phyloP scores from a whole-genome alignment of 495 filamentous ascomycete species.

The Trichoderma asperelloides region DNA sequence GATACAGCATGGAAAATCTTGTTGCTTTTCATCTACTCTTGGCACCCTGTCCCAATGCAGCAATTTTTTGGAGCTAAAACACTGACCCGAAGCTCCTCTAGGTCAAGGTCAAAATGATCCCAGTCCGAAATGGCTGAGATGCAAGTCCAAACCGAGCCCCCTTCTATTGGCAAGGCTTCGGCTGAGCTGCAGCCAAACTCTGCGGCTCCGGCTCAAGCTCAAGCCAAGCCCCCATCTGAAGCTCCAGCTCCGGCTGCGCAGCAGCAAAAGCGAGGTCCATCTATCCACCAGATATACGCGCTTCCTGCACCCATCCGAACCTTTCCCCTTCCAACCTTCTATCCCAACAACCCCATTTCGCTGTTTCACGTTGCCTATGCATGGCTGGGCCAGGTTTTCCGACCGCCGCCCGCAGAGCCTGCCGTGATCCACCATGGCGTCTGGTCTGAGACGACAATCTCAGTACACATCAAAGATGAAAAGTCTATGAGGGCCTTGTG shows the following conservation, averaged over 20 bases:
- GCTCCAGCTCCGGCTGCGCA: conserved; percentile 16
- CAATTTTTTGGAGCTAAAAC: conserved; percentile 9
- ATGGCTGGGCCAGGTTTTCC: conserved; percentile 64
- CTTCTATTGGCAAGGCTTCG: conserved; percentile 6
- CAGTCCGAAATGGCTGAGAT: conserved; percentile 30
- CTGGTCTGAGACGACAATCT: conserved; percentile 70
- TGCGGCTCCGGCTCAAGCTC: conserved; percentile 14
- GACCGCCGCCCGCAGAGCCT: conserved; percentile 59
- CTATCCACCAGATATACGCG: conserved; percentile 62
- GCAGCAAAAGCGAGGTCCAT: conserved; percentile 19
- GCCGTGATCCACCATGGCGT: conserved; percentile 54
- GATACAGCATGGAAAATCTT: conserved; percentile 39
- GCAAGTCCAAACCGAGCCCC: conserved; percentile 17
- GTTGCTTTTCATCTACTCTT: not conserved
- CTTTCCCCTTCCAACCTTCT: conserved; percentile 74
- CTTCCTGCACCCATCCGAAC: conserved; percentile 70
- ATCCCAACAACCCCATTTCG: conserved; percentile 88
- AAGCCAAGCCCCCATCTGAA: conserved; percentile 13
- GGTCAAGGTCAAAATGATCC: conserved; percentile 29
- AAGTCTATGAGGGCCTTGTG: conserved; percentile 70
- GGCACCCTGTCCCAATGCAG: not conserved
- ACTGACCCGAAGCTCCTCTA: conserved; percentile 5
- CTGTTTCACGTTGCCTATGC: conserved; percentile 67
- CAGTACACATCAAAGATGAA: conserved; percentile 75
- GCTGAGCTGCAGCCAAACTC: conserved; percentile 11